A percentile compares a stretch with the other conserved stretches of the same genome.
Conservation (phyloP, 441 rosid genomes). For the Hypseocharis bilobata region DNA sequence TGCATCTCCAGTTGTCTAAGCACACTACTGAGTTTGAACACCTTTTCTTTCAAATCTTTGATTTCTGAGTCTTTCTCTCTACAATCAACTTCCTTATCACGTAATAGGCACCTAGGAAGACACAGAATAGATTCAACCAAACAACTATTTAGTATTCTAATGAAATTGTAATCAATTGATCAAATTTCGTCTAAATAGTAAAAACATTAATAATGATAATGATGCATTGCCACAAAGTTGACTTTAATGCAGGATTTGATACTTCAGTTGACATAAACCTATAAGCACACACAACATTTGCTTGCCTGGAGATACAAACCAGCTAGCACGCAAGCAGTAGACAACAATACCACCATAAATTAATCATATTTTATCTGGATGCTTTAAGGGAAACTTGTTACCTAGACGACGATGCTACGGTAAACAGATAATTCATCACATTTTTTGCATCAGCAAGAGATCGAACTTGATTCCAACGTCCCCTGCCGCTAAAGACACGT, state of each 20-base stretch:
- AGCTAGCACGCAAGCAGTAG: not conserved
- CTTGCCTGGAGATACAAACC: not conserved
- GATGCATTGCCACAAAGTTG: not conserved
- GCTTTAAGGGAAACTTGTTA: conserved; percentile 20
- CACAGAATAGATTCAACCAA: not conserved
- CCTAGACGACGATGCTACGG: conserved; percentile 81
- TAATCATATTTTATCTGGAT: not conserved
- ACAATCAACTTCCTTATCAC: conserved; percentile 72
- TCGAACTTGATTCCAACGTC: conserved; percentile 93
- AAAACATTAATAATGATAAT: not conserved
- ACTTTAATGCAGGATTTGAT: not conserved
- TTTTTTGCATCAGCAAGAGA: conserved; percentile 81
- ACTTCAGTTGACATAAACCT: not conserved
- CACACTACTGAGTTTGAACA: conserved; percentile 49
- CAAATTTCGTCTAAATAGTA: not conserved
- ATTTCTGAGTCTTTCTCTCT: conserved; percentile 65
- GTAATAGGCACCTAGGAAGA: conserved; percentile 56
- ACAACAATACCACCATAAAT: not conserved
- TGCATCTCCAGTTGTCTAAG: conserved; percentile 57
- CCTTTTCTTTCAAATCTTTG: conserved; percentile 64
- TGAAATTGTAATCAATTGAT: not conserved
- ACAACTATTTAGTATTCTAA: not conserved
- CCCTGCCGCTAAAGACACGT: conserved; percentile 74
- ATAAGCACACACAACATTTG: not conserved
- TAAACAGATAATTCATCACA: conserved; percentile 73